Conservation (phyloP, 2,329 filamentous ascomycete genomes). For the Ophiognomonia clavigignenti-juglandacearum region DNA sequence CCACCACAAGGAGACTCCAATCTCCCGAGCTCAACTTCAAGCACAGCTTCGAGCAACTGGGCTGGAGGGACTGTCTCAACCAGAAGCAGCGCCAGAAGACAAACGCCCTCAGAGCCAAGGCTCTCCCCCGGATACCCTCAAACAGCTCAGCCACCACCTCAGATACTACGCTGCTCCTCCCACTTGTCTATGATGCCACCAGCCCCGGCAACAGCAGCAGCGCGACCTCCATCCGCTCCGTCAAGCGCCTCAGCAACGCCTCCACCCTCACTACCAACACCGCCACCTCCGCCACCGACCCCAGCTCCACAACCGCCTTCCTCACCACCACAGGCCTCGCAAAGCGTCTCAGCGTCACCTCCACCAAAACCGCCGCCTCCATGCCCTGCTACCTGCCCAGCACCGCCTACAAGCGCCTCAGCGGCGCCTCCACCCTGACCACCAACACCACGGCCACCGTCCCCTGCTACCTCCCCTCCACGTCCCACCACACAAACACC, state of each 20-base stretch:
- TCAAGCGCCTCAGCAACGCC: constrained; percentile 5
- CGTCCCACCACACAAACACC: too few species aligned
- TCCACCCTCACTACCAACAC: constrained; percentile 10
- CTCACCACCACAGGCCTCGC: too few species aligned
- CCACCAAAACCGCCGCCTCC: constrained; percentile 3
- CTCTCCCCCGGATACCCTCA: neutral
- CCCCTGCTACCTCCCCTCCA: neutral
- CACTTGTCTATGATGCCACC: neutral
- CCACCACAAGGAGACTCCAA: neutral
- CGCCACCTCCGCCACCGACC: neutral
- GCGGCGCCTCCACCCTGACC: constrained; percentile 7
- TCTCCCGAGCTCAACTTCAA: constrained; percentile 4
- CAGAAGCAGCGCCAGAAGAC: neutral
- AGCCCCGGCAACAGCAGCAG: neutral
- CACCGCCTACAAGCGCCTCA: neutral
- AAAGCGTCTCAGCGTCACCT: constrained; percentile 5
- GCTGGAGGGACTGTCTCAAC: constrained; percentile 6
- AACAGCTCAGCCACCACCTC: too few species aligned
- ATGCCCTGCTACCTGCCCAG: neutral
- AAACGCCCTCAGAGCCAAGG: constrained; percentile 1
- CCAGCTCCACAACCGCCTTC: neutral
- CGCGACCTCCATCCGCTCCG: neutral
- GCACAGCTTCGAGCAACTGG: constrained; percentile 3
- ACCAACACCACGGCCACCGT: constrained; percentile 9
- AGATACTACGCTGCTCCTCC: too few species aligned